Conservation (phyloP, 2,329 filamentous ascomycete genomes). For the Sarocladium kiliense region DNA sequence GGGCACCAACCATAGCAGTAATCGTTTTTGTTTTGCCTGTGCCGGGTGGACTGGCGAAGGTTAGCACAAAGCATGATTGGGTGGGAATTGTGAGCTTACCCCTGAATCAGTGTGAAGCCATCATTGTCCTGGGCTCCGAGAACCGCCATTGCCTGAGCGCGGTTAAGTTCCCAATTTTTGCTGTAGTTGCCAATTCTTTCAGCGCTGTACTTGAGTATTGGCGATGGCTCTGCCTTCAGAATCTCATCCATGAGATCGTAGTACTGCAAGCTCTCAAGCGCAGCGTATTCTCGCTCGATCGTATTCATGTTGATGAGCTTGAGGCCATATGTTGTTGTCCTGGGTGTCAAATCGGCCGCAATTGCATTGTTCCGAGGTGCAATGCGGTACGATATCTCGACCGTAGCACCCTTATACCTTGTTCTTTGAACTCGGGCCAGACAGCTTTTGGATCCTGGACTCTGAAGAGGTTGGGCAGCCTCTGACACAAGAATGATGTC, state of each 20-base stretch:
- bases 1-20: slow-evolving; percentile 85
- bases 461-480: slow-evolving; percentile 62
- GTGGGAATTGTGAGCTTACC: slow-evolving; percentile 38
- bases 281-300: slow-evolving; percentile 91
- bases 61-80: slow-evolving; percentile 11
- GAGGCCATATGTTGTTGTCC: slow-evolving; percentile 64
- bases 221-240: slow-evolving; percentile 81
- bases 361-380: slow-evolving; percentile 62
- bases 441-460: slow-evolving; percentile 67
- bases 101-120: slow-evolving; percentile 94
- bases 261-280: slow-evolving; percentile 84
- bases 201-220: slow-evolving; percentile 75
- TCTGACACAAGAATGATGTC: slow-evolving; percentile 86
- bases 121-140: slow-evolving; percentile 92
- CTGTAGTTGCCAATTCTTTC: slow-evolving; percentile 65
- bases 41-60: slow-evolving; percentile 66
- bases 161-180: slow-evolving; percentile 77
- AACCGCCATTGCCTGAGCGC: slow-evolving; percentile 85
- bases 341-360: slow-evolving; percentile 59
- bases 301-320: slow-evolving; percentile 93
- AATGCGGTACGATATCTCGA: slow-evolving; percentile 84
- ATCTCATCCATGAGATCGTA: slow-evolving; percentile 96
- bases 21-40: slow-evolving; percentile 99
- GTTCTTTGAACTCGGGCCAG: slow-evolving; percentile 78
- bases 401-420: slow-evolving; percentile 71